Evolutionary conservation across 2,329 filamentous ascomycete species (phyloP), one percentile per base, ranked within the genome.

Genomic region (Tolypocladium pustulatum): DNA sequence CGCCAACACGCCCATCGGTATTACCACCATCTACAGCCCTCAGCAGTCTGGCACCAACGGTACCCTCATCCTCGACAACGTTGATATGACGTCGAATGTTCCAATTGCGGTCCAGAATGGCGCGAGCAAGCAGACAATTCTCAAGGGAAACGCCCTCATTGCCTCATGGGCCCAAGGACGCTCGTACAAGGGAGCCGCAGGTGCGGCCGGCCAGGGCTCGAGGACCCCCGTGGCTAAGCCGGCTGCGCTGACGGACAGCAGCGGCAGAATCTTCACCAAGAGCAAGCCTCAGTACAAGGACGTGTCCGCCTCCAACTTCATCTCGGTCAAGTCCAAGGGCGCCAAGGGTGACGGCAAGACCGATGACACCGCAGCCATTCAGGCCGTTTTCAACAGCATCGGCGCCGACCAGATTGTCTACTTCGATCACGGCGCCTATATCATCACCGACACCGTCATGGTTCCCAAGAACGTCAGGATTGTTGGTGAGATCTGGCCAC

Each of bases 281-380:
- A 88, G 86, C 72, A 96, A 94, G 81, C 94, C 94, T 17, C 90
- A 96, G 72, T 99, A 97, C 70, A 83, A 89, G 69, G 76, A 77
- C 49, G 74, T 90, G 2, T 73, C 85, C 3, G 82, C 79, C n/a
- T 81, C 78, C 60, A 82, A 81, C 38, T 96, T 99, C 68, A 75
- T 95, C 66, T 93, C 89, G 64, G 88, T 94, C 76, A 96, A 93
- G 76, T 78, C 83, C 54, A 80, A 81, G 56, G 93, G 94, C 60
- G 92, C 91, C 67, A 90, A 86, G 75, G 94, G 94, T 67, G 93
- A 99, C 67, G 94, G 93, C 56, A 73, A 76, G 32, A 90, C 90
- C 0, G 93, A 97, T 66, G 94, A 97, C 68, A 97, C 93, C 20
- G 83, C 81, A 7, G 89, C 87, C 22, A 88, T 97, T 67, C 91